phyloP scores from a whole-genome alignment of 768 basidiomycete genomes.

The Clitopilus hobsonii region DNA sequence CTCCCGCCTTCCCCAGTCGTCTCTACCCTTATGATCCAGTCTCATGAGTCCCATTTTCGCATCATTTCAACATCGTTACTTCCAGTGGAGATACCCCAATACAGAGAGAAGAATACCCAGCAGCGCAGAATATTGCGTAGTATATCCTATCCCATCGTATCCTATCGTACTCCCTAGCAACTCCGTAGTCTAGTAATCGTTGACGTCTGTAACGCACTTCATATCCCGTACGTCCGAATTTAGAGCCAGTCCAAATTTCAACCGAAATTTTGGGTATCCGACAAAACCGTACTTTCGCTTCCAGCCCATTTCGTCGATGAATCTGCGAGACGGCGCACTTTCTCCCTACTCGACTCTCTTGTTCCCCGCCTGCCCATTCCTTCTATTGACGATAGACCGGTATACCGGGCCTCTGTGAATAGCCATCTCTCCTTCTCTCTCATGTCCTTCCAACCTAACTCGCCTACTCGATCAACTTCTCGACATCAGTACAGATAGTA shows the following conservation, averaged over 20 bases:
- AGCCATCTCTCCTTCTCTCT: neutral
- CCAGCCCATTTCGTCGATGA: neutral
- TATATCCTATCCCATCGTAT: neutral
- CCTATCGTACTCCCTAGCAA: neutral
- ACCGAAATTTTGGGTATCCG: neutral
- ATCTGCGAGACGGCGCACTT: neutral
- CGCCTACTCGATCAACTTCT: slow-evolving; percentile 1
- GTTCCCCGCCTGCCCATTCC: neutral
- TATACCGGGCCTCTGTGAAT: neutral
- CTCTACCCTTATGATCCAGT: neutral
- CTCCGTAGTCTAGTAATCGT: neutral
- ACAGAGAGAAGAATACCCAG: neutral
- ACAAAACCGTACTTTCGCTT: neutral
- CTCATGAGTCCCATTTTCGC: neutral
- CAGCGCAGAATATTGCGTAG: neutral
- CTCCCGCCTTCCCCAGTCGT: neutral
- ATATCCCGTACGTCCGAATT: neutral
- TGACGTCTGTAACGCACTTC: neutral
- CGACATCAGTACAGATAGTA: neutral
- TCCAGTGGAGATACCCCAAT: neutral
- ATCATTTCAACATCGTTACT: neutral
- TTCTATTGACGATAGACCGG: neutral
- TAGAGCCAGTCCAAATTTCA: neutral
- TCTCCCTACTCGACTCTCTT: neutral
- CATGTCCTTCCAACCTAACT: neutral